phyloP scores from a whole-genome alignment of 148 eudicot genomes.

The Vaccinium vitisidaea region DNA sequence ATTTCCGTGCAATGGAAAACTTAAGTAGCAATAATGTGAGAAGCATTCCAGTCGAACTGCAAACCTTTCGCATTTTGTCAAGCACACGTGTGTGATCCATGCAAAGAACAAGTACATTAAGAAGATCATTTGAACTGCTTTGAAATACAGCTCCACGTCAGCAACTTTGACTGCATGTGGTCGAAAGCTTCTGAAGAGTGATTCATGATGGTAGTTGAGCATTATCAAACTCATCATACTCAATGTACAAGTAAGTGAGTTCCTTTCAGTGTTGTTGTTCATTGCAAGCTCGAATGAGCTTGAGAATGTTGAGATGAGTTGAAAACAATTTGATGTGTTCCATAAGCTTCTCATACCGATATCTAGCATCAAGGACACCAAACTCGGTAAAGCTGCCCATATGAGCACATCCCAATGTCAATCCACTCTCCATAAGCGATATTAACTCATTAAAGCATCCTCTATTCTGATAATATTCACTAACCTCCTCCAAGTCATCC shows the following conservation, averaged over 20 bases:
- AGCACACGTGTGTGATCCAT: conserved; percentile 95
- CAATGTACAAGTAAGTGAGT: conserved; percentile 79
- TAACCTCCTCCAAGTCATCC: conserved; percentile 93
- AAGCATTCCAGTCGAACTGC: background rate
- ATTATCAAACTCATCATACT: conserved; percentile 97
- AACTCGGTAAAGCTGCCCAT: conserved; percentile 97
- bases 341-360: conserved; percentile 97
- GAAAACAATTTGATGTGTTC: conserved; percentile 94
- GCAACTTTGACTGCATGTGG: conserved; percentile 99
- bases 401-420: conserved; percentile 96
- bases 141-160: conserved; percentile 92
- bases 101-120: conserved; percentile 91
- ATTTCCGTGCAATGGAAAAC: background rate
- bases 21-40: background rate
- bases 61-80: conserved; percentile 94
- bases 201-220: conserved; percentile 97
- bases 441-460: conserved; percentile 88
- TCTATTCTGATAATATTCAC: conserved; percentile 88
- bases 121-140: conserved; percentile 92
- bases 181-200: conserved; percentile 99
- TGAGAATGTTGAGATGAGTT: conserved; percentile 94
- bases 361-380: conserved; percentile 96
- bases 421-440: conserved; percentile 95
- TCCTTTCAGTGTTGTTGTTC: conserved; percentile 99
- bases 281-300: conserved; percentile 94